These are phyloP conservation scores for Claviceps maximensis DNA, from an alignment of 2,329 filamentous ascomycete genomes.

Conservation along the genomic window DNA sequence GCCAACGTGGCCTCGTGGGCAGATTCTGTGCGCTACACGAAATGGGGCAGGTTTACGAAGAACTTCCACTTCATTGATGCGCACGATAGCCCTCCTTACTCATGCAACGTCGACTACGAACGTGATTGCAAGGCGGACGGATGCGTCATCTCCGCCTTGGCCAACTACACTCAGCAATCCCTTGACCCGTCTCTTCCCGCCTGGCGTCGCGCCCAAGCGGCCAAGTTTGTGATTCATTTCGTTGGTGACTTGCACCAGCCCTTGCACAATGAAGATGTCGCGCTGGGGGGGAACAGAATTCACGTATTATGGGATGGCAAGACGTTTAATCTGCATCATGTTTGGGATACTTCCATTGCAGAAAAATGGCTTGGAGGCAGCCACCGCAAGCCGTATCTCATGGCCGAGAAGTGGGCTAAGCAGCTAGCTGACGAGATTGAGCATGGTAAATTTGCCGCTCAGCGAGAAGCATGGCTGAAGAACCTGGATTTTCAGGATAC, in stretches of 20 bases:
- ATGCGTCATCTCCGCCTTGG: constrained; percentile 48
- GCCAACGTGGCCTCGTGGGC: constrained; percentile 54
- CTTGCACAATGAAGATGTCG: constrained; percentile 50
- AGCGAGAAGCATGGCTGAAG: constrained; percentile 41
- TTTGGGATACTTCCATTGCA: constrained; percentile 60
- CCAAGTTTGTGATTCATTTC: constrained; percentile 57
- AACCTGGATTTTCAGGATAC: constrained; percentile 42
- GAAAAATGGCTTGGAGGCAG: constrained; percentile 49
- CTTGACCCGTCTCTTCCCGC: constrained; percentile 31
- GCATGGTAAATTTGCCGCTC: constrained; percentile 37
- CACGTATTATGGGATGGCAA: constrained; percentile 45
- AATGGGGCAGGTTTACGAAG: constrained; percentile 47
- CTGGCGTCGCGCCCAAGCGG: constrained; percentile 41
- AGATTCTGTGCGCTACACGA: constrained; percentile 51
- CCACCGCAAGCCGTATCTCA: constrained; percentile 32
- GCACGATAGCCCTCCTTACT: constrained; percentile 44
- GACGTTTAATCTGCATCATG: constrained; percentile 53
- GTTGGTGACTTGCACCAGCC: constrained; percentile 59
- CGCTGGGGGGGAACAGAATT: constrained; percentile 55
- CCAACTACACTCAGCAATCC: constrained; percentile 46
- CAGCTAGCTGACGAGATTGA: constrained; percentile 40
- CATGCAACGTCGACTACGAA: constrained; percentile 42
- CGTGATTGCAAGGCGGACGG: constrained; percentile 49
- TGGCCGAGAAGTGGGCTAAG: constrained; percentile 43
- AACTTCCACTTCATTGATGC: constrained; percentile 59